These are phyloP conservation scores for Chrysochromulina tobinii DNA, from an alignment of 78 protist genomes.

Conservation along the genomic window DNA sequence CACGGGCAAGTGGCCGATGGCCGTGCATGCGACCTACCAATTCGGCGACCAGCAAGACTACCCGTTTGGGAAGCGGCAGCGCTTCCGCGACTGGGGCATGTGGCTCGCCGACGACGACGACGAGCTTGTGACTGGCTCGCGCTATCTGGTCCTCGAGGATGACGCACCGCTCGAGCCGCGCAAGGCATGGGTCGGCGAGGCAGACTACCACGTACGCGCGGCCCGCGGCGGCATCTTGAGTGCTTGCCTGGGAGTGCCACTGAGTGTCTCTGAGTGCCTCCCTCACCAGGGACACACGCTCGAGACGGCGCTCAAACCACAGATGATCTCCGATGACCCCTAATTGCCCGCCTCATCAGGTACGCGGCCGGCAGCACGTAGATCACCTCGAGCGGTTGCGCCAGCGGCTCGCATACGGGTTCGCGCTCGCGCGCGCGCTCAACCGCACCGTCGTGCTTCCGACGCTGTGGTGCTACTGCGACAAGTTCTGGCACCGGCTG, in stretches of 20 bases:
- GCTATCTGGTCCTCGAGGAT: neutral
- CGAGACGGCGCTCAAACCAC: too few species aligned
- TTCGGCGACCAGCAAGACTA: neutral
- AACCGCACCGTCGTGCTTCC: conserved; percentile 9
- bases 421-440: conserved; percentile 4
- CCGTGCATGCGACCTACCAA: conserved; percentile 1
- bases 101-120: neutral
- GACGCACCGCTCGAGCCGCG: neutral
- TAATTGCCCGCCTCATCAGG: neutral
- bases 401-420: neutral
- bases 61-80: neutral
- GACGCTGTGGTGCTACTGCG: conserved; percentile 7
- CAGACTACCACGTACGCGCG: too few species aligned
- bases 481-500: conserved; percentile 16
- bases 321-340: too few species aligned
- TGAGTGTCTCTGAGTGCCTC: too few species aligned
- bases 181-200: neutral
- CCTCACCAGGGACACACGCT: too few species aligned
- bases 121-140: neutral
- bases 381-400: neutral
- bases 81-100: neutral
- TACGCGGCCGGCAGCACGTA: neutral
- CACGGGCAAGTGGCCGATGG: neutral
- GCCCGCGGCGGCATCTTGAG: too few species aligned
- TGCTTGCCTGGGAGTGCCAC: too few species aligned